Conservation (phyloP, 805 yeast genomes). For the Lipomyces starkeyi region DNA sequence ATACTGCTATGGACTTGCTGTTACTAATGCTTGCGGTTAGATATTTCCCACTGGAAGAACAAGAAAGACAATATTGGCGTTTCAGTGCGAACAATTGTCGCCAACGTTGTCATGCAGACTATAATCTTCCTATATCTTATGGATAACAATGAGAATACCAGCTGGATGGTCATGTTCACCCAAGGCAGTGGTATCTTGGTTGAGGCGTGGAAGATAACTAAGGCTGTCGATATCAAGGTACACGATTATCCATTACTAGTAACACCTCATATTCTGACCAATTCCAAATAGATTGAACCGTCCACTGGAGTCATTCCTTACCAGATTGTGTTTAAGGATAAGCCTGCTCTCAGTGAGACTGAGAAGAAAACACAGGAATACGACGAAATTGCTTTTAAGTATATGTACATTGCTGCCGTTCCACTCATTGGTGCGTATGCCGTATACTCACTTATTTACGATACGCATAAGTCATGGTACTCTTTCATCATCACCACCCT, state of each 20-base stretch:
- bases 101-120: slow-evolving; percentile 51
- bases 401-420: slow-evolving; percentile 47
- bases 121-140: slow-evolving; percentile 50
- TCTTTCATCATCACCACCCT: slow-evolving; percentile 50
- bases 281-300: slow-evolving; percentile 26
- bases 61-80: slow-evolving; percentile 52
- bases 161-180: slow-evolving; percentile 48
- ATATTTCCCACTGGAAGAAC: slow-evolving; percentile 51
- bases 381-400: slow-evolving; percentile 50
- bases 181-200: slow-evolving; percentile 50
- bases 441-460: slow-evolving; percentile 48
- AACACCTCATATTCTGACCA: neutral
- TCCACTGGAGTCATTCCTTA: slow-evolving; percentile 36
- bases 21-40: slow-evolving; percentile 31
- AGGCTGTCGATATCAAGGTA: slow-evolving; percentile 45
- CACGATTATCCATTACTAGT: neutral
- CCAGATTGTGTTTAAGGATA: slow-evolving; percentile 45
- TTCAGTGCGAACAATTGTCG: slow-evolving; percentile 50
- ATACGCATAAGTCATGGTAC: slow-evolving; percentile 53
- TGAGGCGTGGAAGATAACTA: slow-evolving; percentile 54
- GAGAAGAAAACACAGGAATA: slow-evolving; percentile 52
- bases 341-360: slow-evolving; percentile 47
- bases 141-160: slow-evolving; percentile 51
- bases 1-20: slow-evolving; percentile 1
- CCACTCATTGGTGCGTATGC: slow-evolving; percentile 51